Evolutionary conservation across 2,329 filamentous ascomycete species (phyloP).

Genomic region (Sporothrix luriei): DNA sequence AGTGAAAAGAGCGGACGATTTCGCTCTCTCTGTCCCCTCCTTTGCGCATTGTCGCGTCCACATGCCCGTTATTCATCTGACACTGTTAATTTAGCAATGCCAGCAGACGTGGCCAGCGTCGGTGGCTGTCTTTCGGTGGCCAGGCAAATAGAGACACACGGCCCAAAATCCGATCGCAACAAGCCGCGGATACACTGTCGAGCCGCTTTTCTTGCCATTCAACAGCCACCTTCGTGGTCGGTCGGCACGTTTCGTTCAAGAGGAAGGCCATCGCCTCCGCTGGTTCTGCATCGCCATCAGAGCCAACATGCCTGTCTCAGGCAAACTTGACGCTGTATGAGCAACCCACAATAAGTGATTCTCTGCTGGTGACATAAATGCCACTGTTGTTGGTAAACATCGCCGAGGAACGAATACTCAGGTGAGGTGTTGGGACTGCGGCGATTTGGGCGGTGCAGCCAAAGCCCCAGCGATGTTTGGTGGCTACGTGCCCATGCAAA

Average conservation of each 20-base stretch:
- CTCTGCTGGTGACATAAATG: neutral
- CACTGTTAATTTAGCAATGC: slow-evolving; percentile 2
- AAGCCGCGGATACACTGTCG: neutral
- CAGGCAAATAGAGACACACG: slow-evolving; percentile 12
- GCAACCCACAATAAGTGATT: neutral
- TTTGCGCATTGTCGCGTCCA: neutral
- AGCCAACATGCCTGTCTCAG: neutral
- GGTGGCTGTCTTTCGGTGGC: neutral
- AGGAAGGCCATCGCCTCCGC: neutral
- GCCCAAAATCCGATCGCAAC: neutral
- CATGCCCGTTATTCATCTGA: neutral
- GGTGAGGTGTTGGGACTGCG: neutral
- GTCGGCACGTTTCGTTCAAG: neutral
- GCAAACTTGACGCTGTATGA: neutral
- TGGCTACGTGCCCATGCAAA: neutral
- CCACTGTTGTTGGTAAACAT: neutral
- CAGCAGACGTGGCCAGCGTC: neutral
- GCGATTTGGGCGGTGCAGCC: neutral
- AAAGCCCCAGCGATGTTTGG: neutral
- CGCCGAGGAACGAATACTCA: neutral
- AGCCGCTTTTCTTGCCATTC: neutral
- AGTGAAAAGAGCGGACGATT: neutral
- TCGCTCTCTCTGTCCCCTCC: neutral
- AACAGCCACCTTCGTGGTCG: neutral
- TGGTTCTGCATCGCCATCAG: neutral